Evolutionary conservation across 192 early-diverging fungal genomes (phyloP), one percentile per base, ranked within the genome.

Genomic region (Mortierella alpina): DNA sequence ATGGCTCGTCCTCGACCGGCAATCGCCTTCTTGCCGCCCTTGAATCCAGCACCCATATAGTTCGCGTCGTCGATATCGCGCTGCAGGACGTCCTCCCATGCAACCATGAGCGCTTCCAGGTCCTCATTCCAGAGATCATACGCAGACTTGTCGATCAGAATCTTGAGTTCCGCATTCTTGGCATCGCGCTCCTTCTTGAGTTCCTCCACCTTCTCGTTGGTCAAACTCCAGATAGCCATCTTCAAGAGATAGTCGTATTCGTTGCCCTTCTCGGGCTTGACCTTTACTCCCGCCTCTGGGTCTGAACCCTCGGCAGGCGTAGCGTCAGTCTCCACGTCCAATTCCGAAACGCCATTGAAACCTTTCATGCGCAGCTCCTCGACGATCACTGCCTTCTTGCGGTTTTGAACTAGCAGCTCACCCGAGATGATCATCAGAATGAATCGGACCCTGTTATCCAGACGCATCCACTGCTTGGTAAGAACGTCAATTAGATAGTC

Each of bases 211-310:
- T 96, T 96, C 67, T 99, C 94, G 59, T 86, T 82, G 11, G 96
- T 98, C 72, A 99, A 87, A 62, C 88, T 95, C 91, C 94, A 95
- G 53, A 98, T 94, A 40, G 94, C 91, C 91, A 98, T 96, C 18
- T 85, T 86, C 68, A 99, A 79, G 31, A 99, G 85, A 70, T 98
- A 99, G 74, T 97, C 95, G 70, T 88, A 98, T 58, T 66, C 93
- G 87, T 49, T 84, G 47, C 64, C 70, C 9, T 17, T 72, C 5
- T 63, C 66, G 17, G 64, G 59, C 51, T 70, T 72, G 59, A 63
- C 12, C 45, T 83, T 83, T 20, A 55, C 56, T 22, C 10, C 63
- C 73, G 13, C 47, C 2, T 17, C 46, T 71, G 62, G 53, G 31
- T 50, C 47, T n/a, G 50, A 85, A 82, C 15, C 59, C 66, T 54